Conservation (phyloP, 139 green algal genomes). For the Chloropicon primus region DNA sequence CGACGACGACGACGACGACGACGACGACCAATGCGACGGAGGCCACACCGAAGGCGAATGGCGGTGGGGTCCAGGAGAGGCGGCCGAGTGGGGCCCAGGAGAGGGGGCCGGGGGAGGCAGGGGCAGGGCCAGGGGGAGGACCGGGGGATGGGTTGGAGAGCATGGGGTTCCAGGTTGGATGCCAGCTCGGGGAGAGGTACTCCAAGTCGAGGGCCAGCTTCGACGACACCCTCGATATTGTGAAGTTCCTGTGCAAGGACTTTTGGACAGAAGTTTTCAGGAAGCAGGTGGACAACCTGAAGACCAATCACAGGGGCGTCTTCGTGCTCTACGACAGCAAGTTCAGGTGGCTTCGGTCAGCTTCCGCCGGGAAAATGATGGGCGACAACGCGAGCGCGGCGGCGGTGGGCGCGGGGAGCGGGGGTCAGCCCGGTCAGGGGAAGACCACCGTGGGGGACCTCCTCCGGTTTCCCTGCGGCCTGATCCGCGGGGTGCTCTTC, state of each 20-base stretch:
- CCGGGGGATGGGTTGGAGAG: too few relatives aligned
- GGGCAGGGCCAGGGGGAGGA: too few relatives aligned
- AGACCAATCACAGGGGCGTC: constrained; percentile 28
- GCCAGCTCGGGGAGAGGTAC: too few relatives aligned
- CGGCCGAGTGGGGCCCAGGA: too few relatives aligned
- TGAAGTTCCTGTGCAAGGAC: constrained; percentile 27
- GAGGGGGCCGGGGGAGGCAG: too few relatives aligned
- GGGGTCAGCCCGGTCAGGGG: not conserved
- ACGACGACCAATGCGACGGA: too few relatives aligned
- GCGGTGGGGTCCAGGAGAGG: too few relatives aligned
- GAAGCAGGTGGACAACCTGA: constrained; percentile 38
- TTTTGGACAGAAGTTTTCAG: constrained; percentile 27
- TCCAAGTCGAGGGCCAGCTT: not conserved
- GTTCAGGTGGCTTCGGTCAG: constrained; percentile 26
- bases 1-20: too few relatives aligned
- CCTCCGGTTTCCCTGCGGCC: constrained; percentile 22
- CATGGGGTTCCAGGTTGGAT: too few relatives aligned
- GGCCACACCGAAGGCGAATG: too few relatives aligned
- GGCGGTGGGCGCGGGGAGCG: not conserved
- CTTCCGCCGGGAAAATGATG: too few relatives aligned
- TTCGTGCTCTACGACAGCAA: constrained; percentile 28
- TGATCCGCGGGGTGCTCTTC: constrained; percentile 22
- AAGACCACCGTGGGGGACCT: constrained; percentile 13
- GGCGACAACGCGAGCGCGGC: constrained; percentile 2
- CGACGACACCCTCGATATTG: constrained; percentile 2